These are phyloP conservation scores for Cladosporium colombiae DNA, from an alignment of 2,329 filamentous ascomycete species.

Conservation along the genomic window DNA sequence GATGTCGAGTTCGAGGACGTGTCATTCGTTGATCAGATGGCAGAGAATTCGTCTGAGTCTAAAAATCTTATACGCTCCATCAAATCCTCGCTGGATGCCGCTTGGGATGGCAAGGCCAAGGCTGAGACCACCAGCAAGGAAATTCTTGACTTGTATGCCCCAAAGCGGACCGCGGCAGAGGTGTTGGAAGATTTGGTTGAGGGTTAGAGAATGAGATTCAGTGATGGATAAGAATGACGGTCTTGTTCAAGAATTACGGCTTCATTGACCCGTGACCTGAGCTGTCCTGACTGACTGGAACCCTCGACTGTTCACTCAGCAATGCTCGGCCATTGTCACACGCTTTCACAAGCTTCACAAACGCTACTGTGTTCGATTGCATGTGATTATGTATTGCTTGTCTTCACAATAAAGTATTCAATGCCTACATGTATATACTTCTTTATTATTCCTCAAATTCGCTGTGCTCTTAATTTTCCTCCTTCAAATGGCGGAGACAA, in stretches of 20 bases:
- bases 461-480: not conserved
- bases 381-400: not conserved
- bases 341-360: not conserved
- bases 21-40: constrained; percentile 35
- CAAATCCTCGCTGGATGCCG: constrained; percentile 27
- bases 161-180: constrained; percentile 31
- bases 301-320: not conserved
- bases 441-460: not conserved
- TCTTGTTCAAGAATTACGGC: not conserved
- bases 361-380: not conserved
- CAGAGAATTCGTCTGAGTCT: constrained; percentile 1
- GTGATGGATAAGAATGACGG: not conserved
- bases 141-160: constrained; percentile 35
- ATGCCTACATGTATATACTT: not conserved
- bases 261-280: not conserved
- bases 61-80: constrained; percentile 37
- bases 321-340: not conserved
- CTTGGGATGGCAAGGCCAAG: constrained; percentile 39
- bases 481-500: not conserved
- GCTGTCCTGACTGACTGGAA: not conserved
- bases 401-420: not conserved
- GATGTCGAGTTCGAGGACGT: constrained; percentile 26
- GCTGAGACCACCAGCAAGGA: constrained; percentile 33
- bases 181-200: not conserved
- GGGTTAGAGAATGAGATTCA: not conserved